Conservation (phyloP, 2,329 filamentous ascomycete species). For the Trichoderma lentiforme region DNA sequence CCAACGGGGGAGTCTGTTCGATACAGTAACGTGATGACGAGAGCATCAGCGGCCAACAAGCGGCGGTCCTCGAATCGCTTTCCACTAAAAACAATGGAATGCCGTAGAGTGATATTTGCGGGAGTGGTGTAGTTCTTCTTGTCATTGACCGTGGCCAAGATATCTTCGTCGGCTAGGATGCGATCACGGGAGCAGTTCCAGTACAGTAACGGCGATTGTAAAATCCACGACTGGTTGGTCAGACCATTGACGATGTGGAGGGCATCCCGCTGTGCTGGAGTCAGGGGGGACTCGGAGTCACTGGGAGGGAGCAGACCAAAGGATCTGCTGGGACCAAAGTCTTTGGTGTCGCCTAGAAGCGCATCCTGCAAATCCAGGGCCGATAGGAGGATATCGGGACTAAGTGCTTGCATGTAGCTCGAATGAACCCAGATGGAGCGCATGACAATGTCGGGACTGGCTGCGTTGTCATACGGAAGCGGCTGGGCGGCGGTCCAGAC, state of each 20-base stretch:
- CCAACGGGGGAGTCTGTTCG: conserved; percentile 62
- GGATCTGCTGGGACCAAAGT: conserved; percentile 50
- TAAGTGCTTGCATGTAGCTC: conserved; percentile 73
- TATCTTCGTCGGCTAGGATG: conserved; percentile 59
- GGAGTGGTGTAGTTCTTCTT: conserved; percentile 59
- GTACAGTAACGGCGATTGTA: conserved; percentile 79
- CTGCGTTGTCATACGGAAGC: conserved; percentile 48
- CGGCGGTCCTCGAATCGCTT: conserved; percentile 67
- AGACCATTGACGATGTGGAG: conserved; percentile 59
- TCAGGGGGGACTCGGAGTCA: conserved; percentile 37
- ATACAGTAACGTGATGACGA: conserved; percentile 75
- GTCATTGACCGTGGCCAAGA: conserved; percentile 67
- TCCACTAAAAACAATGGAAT: conserved; percentile 79
- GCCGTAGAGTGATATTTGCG: conserved; percentile 70
- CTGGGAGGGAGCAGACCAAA: conserved; percentile 26
- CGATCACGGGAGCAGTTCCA: conserved; percentile 65
- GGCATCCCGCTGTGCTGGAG: conserved; percentile 47
- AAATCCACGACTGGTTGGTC: conserved; percentile 67
- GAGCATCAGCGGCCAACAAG: conserved; percentile 69
- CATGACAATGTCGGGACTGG: conserved; percentile 70
- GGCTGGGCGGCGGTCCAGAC: conserved; percentile 75
- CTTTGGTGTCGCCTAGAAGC: conserved; percentile 58
- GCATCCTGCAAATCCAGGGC: conserved; percentile 69
- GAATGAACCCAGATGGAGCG: conserved; percentile 80
- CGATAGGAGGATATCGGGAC: conserved; percentile 60